These are phyloP conservation scores for Didymellaceae sp. DNA, from an alignment of 2,329 filamentous ascomycete genomes.

Conservation along the genomic window DNA sequence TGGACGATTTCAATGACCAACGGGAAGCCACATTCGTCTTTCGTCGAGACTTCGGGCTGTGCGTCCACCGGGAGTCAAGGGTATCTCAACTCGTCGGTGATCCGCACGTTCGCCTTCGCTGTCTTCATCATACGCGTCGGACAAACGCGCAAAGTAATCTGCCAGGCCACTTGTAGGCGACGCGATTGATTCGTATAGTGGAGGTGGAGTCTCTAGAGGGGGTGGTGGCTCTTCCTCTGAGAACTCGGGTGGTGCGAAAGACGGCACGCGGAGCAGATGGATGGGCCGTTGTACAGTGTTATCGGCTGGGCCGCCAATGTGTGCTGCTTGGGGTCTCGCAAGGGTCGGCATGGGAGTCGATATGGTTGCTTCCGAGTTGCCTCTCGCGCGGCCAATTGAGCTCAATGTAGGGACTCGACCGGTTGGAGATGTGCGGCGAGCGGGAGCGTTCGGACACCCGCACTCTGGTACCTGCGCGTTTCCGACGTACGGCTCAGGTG, in stretches of 20 bases:
- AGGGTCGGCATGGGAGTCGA: slow-evolving; percentile 53
- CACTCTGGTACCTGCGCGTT: slow-evolving; percentile 58
- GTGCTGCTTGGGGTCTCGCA: slow-evolving; percentile 57
- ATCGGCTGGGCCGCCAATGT: slow-evolving; percentile 54
- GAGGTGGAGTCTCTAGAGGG: slow-evolving; percentile 78
- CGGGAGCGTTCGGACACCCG: slow-evolving; percentile 71
- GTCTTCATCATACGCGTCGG: slow-evolving; percentile 69
- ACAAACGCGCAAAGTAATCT: slow-evolving; percentile 85
- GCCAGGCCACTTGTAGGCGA: slow-evolving; percentile 74
- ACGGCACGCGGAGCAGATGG: slow-evolving; percentile 81
- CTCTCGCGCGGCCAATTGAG: slow-evolving; percentile 55
- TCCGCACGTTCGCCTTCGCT: slow-evolving; percentile 54
- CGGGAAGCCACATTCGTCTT: slow-evolving; percentile 61
- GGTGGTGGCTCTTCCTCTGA: slow-evolving; percentile 80
- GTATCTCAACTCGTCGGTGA: slow-evolving; percentile 59
- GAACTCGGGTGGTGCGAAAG: slow-evolving; percentile 87
- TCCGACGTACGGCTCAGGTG: slow-evolving; percentile 51
- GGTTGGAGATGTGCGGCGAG: slow-evolving; percentile 56
- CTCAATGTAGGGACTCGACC: slow-evolving; percentile 63
- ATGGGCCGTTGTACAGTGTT: slow-evolving; percentile 71
- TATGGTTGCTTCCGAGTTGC: slow-evolving; percentile 33
- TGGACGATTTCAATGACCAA: slow-evolving; percentile 39
- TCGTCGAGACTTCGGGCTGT: slow-evolving; percentile 71
- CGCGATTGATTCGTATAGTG: slow-evolving; percentile 81
- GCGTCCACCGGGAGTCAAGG: slow-evolving; percentile 67